Conservation (phyloP, 2,329 filamentous ascomycete species). For the Phyllachora maydis region DNA sequence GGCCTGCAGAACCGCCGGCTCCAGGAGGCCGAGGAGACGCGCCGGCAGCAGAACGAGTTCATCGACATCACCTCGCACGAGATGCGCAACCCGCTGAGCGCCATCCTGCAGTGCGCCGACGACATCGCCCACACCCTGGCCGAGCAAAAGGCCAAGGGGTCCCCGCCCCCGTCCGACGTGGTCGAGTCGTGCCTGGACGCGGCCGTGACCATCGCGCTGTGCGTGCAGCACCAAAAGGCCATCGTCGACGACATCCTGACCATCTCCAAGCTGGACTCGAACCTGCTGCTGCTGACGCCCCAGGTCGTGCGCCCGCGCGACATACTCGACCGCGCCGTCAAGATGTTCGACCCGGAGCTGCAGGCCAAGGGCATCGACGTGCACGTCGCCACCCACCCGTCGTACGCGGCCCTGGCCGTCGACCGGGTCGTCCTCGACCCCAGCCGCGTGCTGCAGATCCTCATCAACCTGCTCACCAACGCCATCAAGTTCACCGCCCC, state of each 20-base stretch:
- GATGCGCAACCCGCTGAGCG: conserved; percentile 30
- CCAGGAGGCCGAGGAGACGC: conserved; percentile 14
- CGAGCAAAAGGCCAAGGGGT: conserved; percentile 7
- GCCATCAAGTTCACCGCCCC: conserved; percentile 35
- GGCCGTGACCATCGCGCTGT: conserved; percentile 32
- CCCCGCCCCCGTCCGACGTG: conserved; percentile 9
- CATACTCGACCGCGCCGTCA: conserved; percentile 28
- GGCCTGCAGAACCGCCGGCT: conserved; percentile 14
- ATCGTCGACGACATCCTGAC: conserved; percentile 27
- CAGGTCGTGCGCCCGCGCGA: conserved; percentile 27
- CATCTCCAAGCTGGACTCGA: conserved; percentile 30
- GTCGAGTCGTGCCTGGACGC: conserved; percentile 28
- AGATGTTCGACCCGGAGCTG: conserved; percentile 37
- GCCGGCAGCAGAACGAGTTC: conserved; percentile 32
- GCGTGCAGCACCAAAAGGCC: conserved; percentile 33
- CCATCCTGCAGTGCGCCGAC: conserved; percentile 35
- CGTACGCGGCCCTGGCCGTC: conserved; percentile 22
- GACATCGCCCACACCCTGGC: conserved; percentile 18
- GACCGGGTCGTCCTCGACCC: conserved; percentile 37
- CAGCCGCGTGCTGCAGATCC: conserved; percentile 32
- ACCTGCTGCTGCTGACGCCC: conserved; percentile 32
- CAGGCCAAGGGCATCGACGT: conserved; percentile 32
- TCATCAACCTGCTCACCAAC: conserved; percentile 40
- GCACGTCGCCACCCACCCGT: conserved; percentile 23
- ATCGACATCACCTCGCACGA: conserved; percentile 30